These are phyloP conservation scores for Asclepias syriaca DNA, from an alignment of 257 asterid genomes.

Conservation along the genomic window DNA sequence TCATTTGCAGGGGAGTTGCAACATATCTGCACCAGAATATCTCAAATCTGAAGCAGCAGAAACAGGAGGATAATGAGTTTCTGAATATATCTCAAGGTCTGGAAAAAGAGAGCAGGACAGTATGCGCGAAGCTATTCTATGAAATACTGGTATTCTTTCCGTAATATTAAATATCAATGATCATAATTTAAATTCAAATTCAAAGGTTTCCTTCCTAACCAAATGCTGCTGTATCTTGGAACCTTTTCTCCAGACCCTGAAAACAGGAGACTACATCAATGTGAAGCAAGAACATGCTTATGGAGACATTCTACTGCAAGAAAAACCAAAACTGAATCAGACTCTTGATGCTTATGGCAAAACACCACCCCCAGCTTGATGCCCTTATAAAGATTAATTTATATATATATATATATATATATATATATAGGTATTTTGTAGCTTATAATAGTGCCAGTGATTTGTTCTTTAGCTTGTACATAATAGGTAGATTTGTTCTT, in stretches of 20 bases:
- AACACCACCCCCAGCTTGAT: not conserved
- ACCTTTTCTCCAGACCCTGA: slow-evolving; percentile 50
- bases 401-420: not conserved
- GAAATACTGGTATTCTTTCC: slow-evolving; percentile 63
- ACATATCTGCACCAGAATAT: slow-evolving; percentile 42
- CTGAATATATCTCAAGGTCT: slow-evolving; percentile 40
- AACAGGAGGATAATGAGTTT: slow-evolving; percentile 25
- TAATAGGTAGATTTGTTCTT: not conserved
- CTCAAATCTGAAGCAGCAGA: slow-evolving; percentile 30
- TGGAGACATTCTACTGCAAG: slow-evolving; percentile 41
- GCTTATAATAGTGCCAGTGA: not conserved
- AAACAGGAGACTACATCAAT: slow-evolving; percentile 45
- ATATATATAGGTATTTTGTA: not conserved
- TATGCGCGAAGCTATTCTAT: slow-evolving; percentile 60
- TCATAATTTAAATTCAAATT: not conserved
- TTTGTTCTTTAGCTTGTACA: not conserved
- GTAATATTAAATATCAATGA: not conserved
- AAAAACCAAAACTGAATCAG: slow-evolving; percentile 38
- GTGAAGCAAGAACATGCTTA: slow-evolving; percentile 61
- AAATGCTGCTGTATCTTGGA: not conserved
- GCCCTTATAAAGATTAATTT: not conserved
- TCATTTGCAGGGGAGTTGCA: slow-evolving; percentile 43
- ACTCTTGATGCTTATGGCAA: slow-evolving; percentile 17
- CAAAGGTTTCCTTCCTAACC: not conserved
- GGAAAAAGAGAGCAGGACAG: slow-evolving; percentile 51